Base-by-base conservation (phyloP, 176 grass and related monocot genomes). In the Musa itinerans region DNA sequence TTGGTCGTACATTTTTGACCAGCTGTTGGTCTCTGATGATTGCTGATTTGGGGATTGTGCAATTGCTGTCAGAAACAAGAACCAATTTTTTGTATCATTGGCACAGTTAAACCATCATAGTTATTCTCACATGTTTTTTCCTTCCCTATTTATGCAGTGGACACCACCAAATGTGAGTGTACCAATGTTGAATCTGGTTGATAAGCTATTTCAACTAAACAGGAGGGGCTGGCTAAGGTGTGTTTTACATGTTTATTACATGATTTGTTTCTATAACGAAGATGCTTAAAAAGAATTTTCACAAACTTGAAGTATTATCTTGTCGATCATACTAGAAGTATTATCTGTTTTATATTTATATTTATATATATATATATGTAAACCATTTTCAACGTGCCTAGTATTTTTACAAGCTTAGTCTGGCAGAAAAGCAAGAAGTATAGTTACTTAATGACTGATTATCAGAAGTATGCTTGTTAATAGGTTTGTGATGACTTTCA, bases 171-270 rank as follows among this genome's bases (percentile, higher is more conserved):
- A 99, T 86, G 88, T 94, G 65, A 99, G 95, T 3, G 88, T 86
- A 68, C 95, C 86, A 65, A 65, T 99, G 65, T 79, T 99, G 79
- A 94, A 89, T 85, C 81, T 99, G 9, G 95, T 99, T 77, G 95
- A 99, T 58, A 99, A 99, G 69, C 79, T 89, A 85, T 99, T 99
- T 83, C 95, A 99, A 83, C 78, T 99, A 58, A 94, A 99, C 55
- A 72, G 78, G 8, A 85, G 88, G 52, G 95, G 95, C 86, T 99
- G 95, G 95, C 85, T 99, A 87, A 89, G 88, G 95, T 94, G 55
- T 62, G 78, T 54, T 63, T 29, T 79, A 74, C 14, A 51, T 79
- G 62, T 75, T 77, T 54, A 26, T 84, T 77, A 50, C 59, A 71
- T 24, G 62, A 74, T 50, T 54, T 65, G 64, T 75, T 71, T 58